Percentiles rank a stretch among this genome's conserved stretches.
phyloP scores from a whole-genome alignment of 768 basidiomycete species.

The Suillus decipiens region DNA sequence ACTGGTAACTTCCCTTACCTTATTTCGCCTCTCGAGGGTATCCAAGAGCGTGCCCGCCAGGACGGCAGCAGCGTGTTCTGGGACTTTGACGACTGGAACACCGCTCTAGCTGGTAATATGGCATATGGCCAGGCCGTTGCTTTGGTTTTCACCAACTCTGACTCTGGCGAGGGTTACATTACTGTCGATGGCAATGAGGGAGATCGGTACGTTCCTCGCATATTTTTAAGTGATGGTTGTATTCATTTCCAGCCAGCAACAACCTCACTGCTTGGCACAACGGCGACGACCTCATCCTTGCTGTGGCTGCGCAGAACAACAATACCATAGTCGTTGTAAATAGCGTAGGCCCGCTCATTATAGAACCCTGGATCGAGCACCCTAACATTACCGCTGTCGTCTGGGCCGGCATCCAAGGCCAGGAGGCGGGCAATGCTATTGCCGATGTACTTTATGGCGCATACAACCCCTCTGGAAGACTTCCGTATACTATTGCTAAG shows the following conservation, averaged over 20 bases:
- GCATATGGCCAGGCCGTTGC: slow-evolving; percentile 55
- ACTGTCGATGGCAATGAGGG: slow-evolving; percentile 79
- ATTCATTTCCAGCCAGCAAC: slow-evolving; percentile 35
- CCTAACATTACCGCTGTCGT: slow-evolving; percentile 74
- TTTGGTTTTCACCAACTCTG: slow-evolving; percentile 73
- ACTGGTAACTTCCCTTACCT: slow-evolving; percentile 77
- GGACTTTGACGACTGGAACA: slow-evolving; percentile 66
- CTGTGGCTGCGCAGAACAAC: slow-evolving; percentile 63
- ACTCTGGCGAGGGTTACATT: slow-evolving; percentile 81
- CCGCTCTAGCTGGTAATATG: slow-evolving; percentile 45
- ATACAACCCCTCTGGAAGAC: slow-evolving; percentile 66
- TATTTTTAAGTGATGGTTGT: background rate
- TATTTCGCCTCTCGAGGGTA: slow-evolving; percentile 73
- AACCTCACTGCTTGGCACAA: slow-evolving; percentile 76
- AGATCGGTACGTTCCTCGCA: slow-evolving; percentile 49
- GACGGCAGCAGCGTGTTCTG: slow-evolving; percentile 62
- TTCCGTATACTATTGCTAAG: slow-evolving; percentile 80
- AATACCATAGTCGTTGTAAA: slow-evolving; percentile 33
- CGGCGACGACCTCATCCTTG: slow-evolving; percentile 68
- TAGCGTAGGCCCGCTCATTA: slow-evolving; percentile 59
- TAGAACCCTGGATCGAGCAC: slow-evolving; percentile 71
- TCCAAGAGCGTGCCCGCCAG: slow-evolving; percentile 63
- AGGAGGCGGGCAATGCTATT: slow-evolving; percentile 71
- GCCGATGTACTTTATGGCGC: slow-evolving; percentile 70
- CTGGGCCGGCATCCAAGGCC: slow-evolving; percentile 70